Conservation (phyloP, 805 yeast genomes). For the Cyberlindnera veronae region DNA sequence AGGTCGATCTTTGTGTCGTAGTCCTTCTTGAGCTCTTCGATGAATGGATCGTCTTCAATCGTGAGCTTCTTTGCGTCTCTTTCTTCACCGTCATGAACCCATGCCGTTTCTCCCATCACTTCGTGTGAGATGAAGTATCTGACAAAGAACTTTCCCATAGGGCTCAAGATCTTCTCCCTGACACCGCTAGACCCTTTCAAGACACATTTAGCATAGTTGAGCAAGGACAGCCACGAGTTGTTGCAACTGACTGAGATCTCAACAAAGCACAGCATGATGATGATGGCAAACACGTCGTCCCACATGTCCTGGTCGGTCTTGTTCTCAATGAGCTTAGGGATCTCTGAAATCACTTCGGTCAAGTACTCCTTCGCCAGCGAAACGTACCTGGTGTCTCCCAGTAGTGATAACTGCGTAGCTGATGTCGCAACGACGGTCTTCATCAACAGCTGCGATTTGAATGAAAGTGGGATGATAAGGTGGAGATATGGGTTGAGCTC, state of each 20-base stretch:
- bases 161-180: constrained; percentile 26
- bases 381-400: constrained; percentile 30
- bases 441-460: constrained; percentile 31
- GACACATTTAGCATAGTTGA: constrained; percentile 37
- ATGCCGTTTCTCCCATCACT: constrained; percentile 42
- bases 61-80: constrained; percentile 12
- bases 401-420: constrained; percentile 33
- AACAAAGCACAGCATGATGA: constrained; percentile 37
- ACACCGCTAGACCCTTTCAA: constrained; percentile 27
- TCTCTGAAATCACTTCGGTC: constrained; percentile 28
- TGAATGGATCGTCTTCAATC: constrained; percentile 30
- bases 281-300: constrained; percentile 40
- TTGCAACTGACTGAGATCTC: constrained; percentile 41
- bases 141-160: constrained; percentile 35
- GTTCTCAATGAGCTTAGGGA: constrained; percentile 30
- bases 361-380: constrained; percentile 29
- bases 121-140: constrained; percentile 40
- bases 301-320: constrained; percentile 30
- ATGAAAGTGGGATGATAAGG: constrained; percentile 36
- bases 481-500: constrained; percentile 37
- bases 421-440: constrained; percentile 35
- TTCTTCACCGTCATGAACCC: constrained; percentile 27
- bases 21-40: constrained; percentile 32
- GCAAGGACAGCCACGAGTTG: constrained; percentile 35
- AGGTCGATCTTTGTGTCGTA: constrained; percentile 35